A percentile compares a stretch with the other conserved stretches of the same genome.
Conservation (phyloP, 768 basidiomycete species). For the Boletus sp. region DNA sequence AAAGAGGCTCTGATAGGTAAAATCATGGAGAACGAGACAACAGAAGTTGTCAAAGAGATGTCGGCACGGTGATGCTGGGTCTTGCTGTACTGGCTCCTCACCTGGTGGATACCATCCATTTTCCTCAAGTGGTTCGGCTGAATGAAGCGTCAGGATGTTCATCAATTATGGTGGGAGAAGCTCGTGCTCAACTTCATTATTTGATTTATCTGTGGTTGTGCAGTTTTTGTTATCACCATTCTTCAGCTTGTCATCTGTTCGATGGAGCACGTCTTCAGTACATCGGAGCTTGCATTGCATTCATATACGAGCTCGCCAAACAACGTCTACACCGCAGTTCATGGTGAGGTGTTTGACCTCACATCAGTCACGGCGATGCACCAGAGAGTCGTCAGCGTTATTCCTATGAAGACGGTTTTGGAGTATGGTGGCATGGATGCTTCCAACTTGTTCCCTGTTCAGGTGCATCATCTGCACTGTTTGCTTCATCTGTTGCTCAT, state of each 20-base stretch:
- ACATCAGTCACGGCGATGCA: constrained; percentile 65
- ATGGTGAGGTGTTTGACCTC: constrained; percentile 95
- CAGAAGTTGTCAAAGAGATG: too few relatives aligned
- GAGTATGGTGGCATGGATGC: too few relatives aligned
- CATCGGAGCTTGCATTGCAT: constrained; percentile 70
- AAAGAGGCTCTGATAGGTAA: constrained; percentile 86
- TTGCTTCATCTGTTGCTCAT: not conserved
- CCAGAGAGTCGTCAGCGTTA: constrained; percentile 62
- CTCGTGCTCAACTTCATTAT: too few relatives aligned
- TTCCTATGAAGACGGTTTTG: constrained; percentile 69
- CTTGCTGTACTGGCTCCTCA: constrained; percentile 79
- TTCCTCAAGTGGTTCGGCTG: constrained; percentile 36
- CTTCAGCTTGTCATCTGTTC: constrained; percentile 91
- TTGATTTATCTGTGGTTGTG: too few relatives aligned
- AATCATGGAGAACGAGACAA: constrained; percentile 88
- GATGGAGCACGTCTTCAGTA: constrained; percentile 86
- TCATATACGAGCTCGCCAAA: constrained; percentile 58
- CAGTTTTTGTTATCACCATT: constrained; percentile 89
- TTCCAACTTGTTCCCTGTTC: too few relatives aligned
- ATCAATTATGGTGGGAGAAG: too few relatives aligned
- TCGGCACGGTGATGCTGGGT: constrained; percentile 86
- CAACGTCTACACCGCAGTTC: constrained; percentile 76
- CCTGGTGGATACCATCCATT: too few relatives aligned
- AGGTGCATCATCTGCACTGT: constrained; percentile 46
- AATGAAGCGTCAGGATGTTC: too few relatives aligned